Base-by-base conservation (phyloP, 495 filamentous ascomycete genomes). In the Aspergillus indologenus region DNA sequence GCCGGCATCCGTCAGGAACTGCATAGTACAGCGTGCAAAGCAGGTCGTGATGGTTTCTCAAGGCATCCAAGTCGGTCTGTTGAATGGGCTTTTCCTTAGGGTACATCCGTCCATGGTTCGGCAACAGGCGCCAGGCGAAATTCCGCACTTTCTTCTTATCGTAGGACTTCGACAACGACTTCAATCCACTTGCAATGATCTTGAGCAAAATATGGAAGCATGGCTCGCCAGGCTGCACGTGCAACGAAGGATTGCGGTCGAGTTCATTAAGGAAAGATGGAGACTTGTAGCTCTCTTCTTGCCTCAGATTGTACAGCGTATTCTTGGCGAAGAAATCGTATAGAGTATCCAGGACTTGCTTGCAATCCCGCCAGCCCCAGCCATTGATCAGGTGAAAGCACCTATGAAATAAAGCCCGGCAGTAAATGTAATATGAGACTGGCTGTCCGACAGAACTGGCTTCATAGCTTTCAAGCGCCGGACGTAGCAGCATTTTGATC, bases 191-290 rank as follows among this genome's bases (percentile, higher is more conserved):
- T 17, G 82, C 91, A 45, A 96, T 73, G 20, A 90, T 84, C 66
- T 98, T 98, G 45, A 97, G 79, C 56, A 96, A 85, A n/a, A 96
- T 87, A 68, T 96, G 89, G 62, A 98, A 98, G 59, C 90, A 90
- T n/a, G 83, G 82, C 64, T 98, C 94, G 24, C 86, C 85, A 5
- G 82, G 71, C 48, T 81, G 76, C 31, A 88, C 70, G 14, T 80
- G 75, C 17, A 96, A 70, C 1, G 76, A 77, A 8, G 88, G 90
- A 17, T 77, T 75, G 23, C 73, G 65, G 52, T 86, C 80, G 2
- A 98, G 85, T 47, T 87, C 71, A 54, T 90, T 85, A 6, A 98
- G 83, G 61, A 96, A 98, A 6, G 71, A 68, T 5, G 90, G 89
- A 1, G 94, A 96, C 43, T 81, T 84, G 58, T 83, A 84, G 45